These are phyloP conservation scores for Pichia sp. DNA, from an alignment of 1,139 yeast species.

Conservation along the genomic window DNA sequence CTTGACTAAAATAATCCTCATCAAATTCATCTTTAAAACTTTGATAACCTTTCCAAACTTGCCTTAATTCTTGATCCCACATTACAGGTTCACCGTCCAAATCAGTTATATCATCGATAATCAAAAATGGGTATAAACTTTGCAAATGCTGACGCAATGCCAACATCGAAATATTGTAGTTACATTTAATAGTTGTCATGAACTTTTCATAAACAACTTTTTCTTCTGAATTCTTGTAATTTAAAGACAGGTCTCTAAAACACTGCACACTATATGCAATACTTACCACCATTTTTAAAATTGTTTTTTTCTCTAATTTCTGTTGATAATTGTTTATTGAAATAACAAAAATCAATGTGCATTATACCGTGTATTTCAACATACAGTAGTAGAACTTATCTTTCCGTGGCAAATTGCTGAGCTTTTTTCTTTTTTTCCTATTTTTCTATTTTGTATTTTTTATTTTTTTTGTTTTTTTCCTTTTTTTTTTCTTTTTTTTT, in stretches of 20 bases:
- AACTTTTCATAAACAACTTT: conserved; percentile 5
- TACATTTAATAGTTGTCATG: conserved; percentile 3
- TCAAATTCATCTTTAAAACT: neutral
- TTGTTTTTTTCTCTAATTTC: neutral
- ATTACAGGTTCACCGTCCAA: conserved; percentile 2
- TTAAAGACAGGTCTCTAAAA: too few relatives aligned
- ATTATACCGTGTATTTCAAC: too few relatives aligned
- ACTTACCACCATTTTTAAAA: neutral
- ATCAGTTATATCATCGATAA: conserved; percentile 1
- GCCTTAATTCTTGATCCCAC: neutral
- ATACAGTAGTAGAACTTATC: too few relatives aligned
- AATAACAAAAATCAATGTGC: too few relatives aligned
- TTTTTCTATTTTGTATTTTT: too few relatives aligned
- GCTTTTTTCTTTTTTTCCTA: neutral
- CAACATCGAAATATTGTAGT: neutral
- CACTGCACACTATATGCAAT: neutral
- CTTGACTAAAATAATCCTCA: neutral
- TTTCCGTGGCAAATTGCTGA: neutral
- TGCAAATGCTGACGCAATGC: neutral
- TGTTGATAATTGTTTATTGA: neutral
- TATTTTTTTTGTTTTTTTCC: neutral
- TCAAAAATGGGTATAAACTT: conserved; percentile 2
- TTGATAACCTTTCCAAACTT: conserved; percentile 3
- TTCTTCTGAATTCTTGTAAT: neutral
- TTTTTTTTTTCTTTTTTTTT: neutral